Percentiles rank a stretch among this genome's conserved stretches.
Evolutionary conservation across 257 asterid genomes (phyloP).

Genomic region (Plantago ovata): DNA sequence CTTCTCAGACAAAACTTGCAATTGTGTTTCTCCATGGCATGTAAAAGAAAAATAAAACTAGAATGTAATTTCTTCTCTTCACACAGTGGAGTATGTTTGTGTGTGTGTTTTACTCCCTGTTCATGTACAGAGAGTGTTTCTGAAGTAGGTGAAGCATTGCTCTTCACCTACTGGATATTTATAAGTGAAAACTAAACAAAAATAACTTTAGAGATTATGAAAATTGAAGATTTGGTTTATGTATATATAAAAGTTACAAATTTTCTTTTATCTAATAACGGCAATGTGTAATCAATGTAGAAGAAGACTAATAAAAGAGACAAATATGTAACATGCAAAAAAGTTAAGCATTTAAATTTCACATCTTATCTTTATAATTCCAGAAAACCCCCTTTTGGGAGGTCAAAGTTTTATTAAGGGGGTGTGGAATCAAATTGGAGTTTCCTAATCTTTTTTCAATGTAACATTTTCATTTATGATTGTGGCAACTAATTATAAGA

Average conservation of each 20-base stretch:
- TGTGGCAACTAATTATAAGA: background rate
- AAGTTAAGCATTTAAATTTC: slow-evolving; percentile 2
- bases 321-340: slow-evolving; percentile 10
- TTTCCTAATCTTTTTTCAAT: background rate
- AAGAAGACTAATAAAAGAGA: slow-evolving; percentile 10
- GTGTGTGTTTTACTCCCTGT: slow-evolving; percentile 22
- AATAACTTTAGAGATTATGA: background rate
- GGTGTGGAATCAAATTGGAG: background rate
- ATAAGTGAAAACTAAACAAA: slow-evolving; percentile 15
- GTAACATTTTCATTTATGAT: background rate
- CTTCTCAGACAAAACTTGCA: slow-evolving; percentile 68
- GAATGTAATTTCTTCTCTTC: background rate
- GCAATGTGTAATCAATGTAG: background rate
- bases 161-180: slow-evolving; percentile 45
- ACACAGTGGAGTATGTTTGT: slow-evolving; percentile 22
- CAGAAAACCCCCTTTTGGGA: background rate
- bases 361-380: background rate
- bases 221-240: background rate
- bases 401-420: background rate
- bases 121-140: slow-evolving; percentile 48
- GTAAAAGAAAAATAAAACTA: background rate
- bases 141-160: slow-evolving; percentile 85
- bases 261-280: slow-evolving; percentile 1
- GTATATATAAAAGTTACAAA: slow-evolving; percentile 9
- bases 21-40: slow-evolving; percentile 60